These are phyloP conservation scores for Tolypocladium cylindrosporum DNA, from an alignment of 2,329 filamentous ascomycete species.

Conservation along the genomic window DNA sequence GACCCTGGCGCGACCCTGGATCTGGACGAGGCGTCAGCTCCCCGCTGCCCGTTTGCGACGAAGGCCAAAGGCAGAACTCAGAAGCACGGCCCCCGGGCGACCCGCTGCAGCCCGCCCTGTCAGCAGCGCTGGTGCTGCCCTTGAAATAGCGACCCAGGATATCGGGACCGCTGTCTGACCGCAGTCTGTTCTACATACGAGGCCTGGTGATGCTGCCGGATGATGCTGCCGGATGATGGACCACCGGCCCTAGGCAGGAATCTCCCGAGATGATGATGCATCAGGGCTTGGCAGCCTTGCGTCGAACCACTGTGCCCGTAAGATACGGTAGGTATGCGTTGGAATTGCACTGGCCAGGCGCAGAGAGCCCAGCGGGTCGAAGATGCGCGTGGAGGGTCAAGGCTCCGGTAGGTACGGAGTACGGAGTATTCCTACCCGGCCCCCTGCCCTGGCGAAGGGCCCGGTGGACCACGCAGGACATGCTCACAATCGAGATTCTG, in stretches of 20 bases:
- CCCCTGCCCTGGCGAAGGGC: background rate
- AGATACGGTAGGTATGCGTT: background rate
- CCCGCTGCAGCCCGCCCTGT: background rate
- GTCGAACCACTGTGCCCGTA: too few relatives aligned
- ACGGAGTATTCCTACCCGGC: background rate
- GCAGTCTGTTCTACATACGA: background rate
- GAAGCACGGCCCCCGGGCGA: background rate
- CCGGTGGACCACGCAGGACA: background rate
- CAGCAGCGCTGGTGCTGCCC: background rate
- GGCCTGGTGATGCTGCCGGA: background rate
- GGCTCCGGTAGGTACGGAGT: background rate
- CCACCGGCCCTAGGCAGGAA: background rate
- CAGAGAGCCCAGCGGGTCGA: background rate
- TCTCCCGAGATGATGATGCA: background rate
- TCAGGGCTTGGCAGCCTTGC: background rate
- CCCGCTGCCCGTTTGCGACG: background rate
- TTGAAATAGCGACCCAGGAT: background rate
- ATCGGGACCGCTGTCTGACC: background rate
- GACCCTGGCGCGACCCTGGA: constrained; percentile 19
- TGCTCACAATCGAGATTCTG: constrained; percentile 18
- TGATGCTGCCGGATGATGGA: background rate
- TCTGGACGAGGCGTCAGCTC: constrained; percentile 13
- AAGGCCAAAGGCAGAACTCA: background rate
- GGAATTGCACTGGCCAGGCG: background rate
- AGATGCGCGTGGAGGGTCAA: background rate